Base-by-base conservation (phyloP, 352 stramenopile genomes). In the Phytophthora quininea region DNA sequence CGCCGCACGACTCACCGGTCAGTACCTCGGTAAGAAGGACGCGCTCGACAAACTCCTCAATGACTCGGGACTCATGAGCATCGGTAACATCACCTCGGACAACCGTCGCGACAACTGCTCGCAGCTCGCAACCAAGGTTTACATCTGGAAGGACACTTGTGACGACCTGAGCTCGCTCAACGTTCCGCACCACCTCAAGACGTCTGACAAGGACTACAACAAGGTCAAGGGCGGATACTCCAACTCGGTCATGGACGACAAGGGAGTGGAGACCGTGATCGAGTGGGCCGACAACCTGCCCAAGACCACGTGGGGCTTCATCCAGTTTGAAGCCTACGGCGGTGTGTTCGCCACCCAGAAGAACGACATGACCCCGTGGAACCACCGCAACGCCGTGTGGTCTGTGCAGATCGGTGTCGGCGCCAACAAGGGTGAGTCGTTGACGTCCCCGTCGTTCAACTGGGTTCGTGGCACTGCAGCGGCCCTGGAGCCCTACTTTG, bases 261-360 rank as follows among this genome's bases (percentile, higher is more conserved):
- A 76, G 3, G 75, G 63, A 0, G 69, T 84, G 19, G 55, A 71
- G 53, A 65, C 64, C 8, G 76, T 83, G 14, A 11, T 85, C n/a
- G 60, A 80, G 12, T 75, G 71, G 64, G 54, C 71, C 8, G 71
- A 82, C 56, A 73, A 54, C 3, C 57, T 71, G 19, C 78, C 78
- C 2, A 69, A 64, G 50, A 82, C 67, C 11, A 78, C 74, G 43
- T 87, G 69, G 73, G 47, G 58, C 11, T 78, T 64, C 48, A 81
- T 84, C 57, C 78, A 87, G 31, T 87, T 87, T 58, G 78, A 87
- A 56, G 73, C 76, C 11, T 81, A 74, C 59, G 78, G 78, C 32
- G 76, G 73, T n/a, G 55, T 80, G 27, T 87, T 87, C 51, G 49
- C 75, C 30, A 71, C 59, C 1, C 73, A 82, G 45, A 51, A 62